Evolutionary conservation across 2,329 filamentous ascomycete species (phyloP).

Genomic region (Talaromyces amestolkiae): DNA sequence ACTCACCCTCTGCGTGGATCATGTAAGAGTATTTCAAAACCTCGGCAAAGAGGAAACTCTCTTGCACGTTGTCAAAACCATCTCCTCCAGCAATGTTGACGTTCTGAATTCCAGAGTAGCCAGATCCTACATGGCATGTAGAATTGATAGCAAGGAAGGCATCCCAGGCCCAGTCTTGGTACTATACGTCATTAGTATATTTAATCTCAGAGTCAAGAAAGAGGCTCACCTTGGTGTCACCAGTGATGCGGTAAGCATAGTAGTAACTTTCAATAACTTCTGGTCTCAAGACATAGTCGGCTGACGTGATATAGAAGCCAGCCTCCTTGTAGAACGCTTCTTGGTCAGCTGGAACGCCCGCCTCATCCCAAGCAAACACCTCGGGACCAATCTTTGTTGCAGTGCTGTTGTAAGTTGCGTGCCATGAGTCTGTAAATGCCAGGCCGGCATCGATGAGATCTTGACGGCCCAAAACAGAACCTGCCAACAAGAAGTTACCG

Average conservation of each 20-base stretch:
- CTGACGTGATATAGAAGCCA: conserved; percentile 68
- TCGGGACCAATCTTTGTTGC: conserved; percentile 76
- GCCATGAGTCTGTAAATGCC: conserved; percentile 68
- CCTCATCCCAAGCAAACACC: conserved; percentile 61
- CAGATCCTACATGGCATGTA: conserved; percentile 62
- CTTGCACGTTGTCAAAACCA: conserved; percentile 66
- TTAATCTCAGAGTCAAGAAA: neutral
- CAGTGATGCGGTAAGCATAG: conserved; percentile 80
- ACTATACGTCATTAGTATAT: conserved; percentile 39
- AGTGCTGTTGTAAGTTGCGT: conserved; percentile 68
- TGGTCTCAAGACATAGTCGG: conserved; percentile 67
- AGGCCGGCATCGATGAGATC: conserved; percentile 74
- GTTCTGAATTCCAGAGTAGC: conserved; percentile 64
- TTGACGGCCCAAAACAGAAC: conserved; percentile 63
- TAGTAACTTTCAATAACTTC: conserved; percentile 84
- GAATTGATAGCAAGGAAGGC: conserved; percentile 68
- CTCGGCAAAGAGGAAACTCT: conserved; percentile 87
- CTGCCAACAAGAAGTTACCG: conserved; percentile 81
- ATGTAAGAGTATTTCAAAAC: conserved; percentile 81
- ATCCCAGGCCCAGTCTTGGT: conserved; percentile 81
- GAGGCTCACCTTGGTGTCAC: conserved; percentile 54
- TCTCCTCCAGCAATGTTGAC: conserved; percentile 66
- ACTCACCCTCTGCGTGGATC: conserved; percentile 54
- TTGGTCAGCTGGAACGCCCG: conserved; percentile 48
- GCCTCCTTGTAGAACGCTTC: conserved; percentile 60